Conservation (phyloP, 2,329 filamentous ascomycete species). For the Phaeosphaeriaceae sp. region DNA sequence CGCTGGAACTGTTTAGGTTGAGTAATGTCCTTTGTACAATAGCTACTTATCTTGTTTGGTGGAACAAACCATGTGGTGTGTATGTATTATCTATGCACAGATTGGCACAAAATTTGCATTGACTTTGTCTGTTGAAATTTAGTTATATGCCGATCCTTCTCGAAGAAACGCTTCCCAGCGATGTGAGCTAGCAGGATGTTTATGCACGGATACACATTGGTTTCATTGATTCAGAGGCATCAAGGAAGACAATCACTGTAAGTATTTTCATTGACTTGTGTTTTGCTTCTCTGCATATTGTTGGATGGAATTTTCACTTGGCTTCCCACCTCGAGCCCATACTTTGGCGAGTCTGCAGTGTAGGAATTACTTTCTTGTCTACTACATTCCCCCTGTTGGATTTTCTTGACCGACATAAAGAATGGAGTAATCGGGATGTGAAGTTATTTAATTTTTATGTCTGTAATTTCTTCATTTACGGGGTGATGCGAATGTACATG, state of each 20-base stretch:
- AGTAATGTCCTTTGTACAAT: slow-evolving; percentile 15
- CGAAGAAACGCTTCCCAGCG: background rate
- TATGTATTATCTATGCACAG: slow-evolving; percentile 1
- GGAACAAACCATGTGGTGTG: slow-evolving; percentile 23
- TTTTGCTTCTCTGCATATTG: slow-evolving; percentile 3
- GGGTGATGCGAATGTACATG: slow-evolving; percentile 6
- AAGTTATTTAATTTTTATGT: too few relatives aligned
- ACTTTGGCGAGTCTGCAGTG: slow-evolving; percentile 17
- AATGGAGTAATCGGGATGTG: too few relatives aligned
- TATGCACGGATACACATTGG: too few relatives aligned
- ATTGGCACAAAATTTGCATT: background rate
- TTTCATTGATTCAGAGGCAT: too few relatives aligned
- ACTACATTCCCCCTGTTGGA: background rate
- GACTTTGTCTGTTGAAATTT: background rate
- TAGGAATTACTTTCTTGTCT: background rate
- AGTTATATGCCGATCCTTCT: background rate
- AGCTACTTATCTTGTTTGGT: slow-evolving; percentile 13
- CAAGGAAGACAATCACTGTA: background rate
- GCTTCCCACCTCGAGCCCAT: slow-evolving; percentile 5
- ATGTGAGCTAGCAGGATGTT: too few relatives aligned
- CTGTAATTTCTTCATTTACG: slow-evolving; percentile 2
- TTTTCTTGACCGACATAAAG: background rate
- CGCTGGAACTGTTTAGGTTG: slow-evolving; percentile 24
- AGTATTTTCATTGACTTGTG: slow-evolving; percentile 1
- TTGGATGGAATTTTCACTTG: slow-evolving; percentile 17